Percentiles rank a stretch among this genome's conserved stretches.
These are phyloP conservation scores for Meira miltonrushii DNA, from an alignment of 1,284 basidiomycete genomes.

Conservation along the genomic window DNA sequence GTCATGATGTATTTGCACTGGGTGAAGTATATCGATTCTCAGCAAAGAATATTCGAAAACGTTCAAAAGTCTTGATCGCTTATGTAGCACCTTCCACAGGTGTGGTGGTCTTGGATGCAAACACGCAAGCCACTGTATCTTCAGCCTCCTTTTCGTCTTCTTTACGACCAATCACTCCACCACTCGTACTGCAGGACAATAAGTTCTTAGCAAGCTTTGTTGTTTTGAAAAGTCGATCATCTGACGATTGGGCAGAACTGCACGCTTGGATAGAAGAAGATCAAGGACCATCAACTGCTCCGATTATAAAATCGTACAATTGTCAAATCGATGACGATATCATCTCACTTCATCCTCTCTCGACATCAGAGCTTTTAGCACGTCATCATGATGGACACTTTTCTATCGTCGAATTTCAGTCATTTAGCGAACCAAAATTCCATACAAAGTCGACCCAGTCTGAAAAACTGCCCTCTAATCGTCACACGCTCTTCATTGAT, in stretches of 20 bases:
- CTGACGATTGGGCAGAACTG: background rate
- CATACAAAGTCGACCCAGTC: background rate
- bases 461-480: too few relatives aligned
- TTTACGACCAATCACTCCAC: slow-evolving; percentile 1
- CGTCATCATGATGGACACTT: slow-evolving; percentile 3
- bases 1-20: too few relatives aligned
- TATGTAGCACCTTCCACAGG: background rate
- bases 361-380: background rate
- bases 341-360: slow-evolving; percentile 1
- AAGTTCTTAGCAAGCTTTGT: background rate
- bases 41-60: too few relatives aligned
- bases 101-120: background rate
- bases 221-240: background rate
- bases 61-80: background rate
- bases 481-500: background rate
- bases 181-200: background rate
- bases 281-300: background rate
- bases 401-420: background rate
- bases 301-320: background rate
- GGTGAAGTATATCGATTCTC: too few relatives aligned
- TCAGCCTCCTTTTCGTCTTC: background rate
- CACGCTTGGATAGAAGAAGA: background rate
- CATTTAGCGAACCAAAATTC: background rate
- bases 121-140: background rate
- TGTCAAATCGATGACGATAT: slow-evolving; percentile 1